Evolutionary conservation across 2,329 filamentous ascomycete species (phyloP), one percentile per base, ranked within the genome.

Genomic region (Botrytis squamosa): DNA sequence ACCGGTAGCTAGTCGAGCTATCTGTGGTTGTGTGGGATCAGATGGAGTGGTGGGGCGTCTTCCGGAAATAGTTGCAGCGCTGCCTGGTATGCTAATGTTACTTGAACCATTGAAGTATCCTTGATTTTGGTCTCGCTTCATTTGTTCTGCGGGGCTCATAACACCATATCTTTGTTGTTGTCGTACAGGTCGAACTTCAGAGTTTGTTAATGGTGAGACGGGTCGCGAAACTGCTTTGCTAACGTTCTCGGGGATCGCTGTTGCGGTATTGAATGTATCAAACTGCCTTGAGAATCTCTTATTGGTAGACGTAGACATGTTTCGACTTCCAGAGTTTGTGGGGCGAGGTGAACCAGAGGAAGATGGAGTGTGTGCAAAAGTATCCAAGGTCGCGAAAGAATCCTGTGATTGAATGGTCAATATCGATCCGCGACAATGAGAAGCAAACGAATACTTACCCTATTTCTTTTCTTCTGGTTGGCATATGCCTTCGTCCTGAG

Each of bases 381-480:
- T 67, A 84, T 97, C 94, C 33, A 97, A 88, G 2, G 89, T 90
- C 66, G 92, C 93, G 75, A 97, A 90, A 22, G 95, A 97, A 82
- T 97, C 93, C 93, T 97, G 65, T 76, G 74, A 57, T 68, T 22
- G 10, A 42, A 80, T 78, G 77, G 79, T 77, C 73, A 75, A 66
- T 25, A 36, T 55, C 40, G 38, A 33, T 55, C 44, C 12, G 57
- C 62, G 40, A 18, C 40, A 40, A 63, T 38, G 59, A 57, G n/a
- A 29, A 62, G 60, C 42, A 67, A 22, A 57, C 33, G 38, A 49
- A 20, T 5, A 83, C 87, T 84, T 86, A 97, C 95, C 85, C 95
- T 89, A 85, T 97, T 94, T 75, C 93, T 90, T 85, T 94, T 94
- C 83, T 92, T 93, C 79, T 91, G 90, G 79, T 92, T 93, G 74